A percentile compares a stretch with the other conserved stretches of the same genome.
Evolutionary conservation across 1,284 basidiomycete species (phyloP).

Genomic region (Ceratobasidium sp.): DNA sequence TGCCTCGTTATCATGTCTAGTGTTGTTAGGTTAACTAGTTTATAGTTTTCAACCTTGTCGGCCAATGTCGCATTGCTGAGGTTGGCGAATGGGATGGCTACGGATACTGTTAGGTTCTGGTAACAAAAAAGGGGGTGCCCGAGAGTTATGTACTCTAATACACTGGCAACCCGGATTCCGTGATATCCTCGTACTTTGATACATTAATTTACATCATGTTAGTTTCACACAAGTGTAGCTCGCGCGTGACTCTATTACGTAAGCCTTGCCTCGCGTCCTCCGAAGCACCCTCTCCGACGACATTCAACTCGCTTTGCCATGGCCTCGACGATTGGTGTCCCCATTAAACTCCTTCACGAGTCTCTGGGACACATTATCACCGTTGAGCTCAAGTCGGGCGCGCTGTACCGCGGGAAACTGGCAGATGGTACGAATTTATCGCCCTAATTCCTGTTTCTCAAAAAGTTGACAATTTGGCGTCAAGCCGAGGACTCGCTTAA

Average conservation of each 20-base stretch:
- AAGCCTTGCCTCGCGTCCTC: slow-evolving; percentile 37
- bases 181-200: slow-evolving; percentile 12
- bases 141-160: background rate
- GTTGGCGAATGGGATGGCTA: slow-evolving; percentile 7
- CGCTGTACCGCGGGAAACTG: slow-evolving; percentile 97
- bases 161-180: background rate
- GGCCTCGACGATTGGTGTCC: slow-evolving; percentile 81
- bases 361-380: slow-evolving; percentile 97
- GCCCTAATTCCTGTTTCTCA: slow-evolving; percentile 28
- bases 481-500: slow-evolving; percentile 98
- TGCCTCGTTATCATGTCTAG: slow-evolving; percentile 46
- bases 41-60: slow-evolving; percentile 33
- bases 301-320: slow-evolving; percentile 51
- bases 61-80: slow-evolving; percentile 35
- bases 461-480: slow-evolving; percentile 32
- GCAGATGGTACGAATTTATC: slow-evolving; percentile 80
- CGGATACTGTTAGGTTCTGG: slow-evolving; percentile 34
- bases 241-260: slow-evolving; percentile 34
- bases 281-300: slow-evolving; percentile 23
- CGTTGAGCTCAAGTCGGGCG: slow-evolving; percentile 97
- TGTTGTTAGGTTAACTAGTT: background rate
- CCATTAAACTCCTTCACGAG: slow-evolving; percentile 93
- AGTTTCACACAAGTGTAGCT: background rate
- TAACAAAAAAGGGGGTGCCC: background rate
- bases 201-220: background rate